Evolutionary conservation across 306 rosid species (phyloP), one percentile per base, ranked within the genome.

Genomic region (Leucaena leucocephala): DNA sequence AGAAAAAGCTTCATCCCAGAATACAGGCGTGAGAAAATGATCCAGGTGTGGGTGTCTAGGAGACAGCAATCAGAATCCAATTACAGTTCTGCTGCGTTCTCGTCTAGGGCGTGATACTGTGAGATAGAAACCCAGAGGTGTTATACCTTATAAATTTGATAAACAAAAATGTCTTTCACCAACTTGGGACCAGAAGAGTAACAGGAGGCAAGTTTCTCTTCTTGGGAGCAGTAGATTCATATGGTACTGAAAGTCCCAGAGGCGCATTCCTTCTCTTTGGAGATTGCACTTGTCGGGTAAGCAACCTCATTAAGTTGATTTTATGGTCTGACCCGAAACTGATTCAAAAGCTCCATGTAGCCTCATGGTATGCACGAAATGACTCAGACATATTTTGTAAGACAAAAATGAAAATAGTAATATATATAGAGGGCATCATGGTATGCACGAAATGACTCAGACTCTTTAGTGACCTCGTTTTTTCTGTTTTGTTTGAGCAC

Each of bases 1-100:
- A 83, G 83, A 94, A 87, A 87, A 81, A 88, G 86, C 40, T 91
- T 84, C 50, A 79, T 81, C 9, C 98, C 97, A 54, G 97, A 94
- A 76, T 91, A 94, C 13, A 90, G 79, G 79, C 91, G 92, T 13
- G 97, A 92, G 78, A 72, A 86, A 84, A 87, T 90, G 87, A 83
- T 94, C 74, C 86, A 87, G 86, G 87, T 89, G 40, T 92, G 98
- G 98, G 9, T 92, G 77, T 86, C 93, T 57, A 89, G 90, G 75
- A 90, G 72, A 85, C 81, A 87, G 64, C 55, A 43, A 62, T 57
- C 77, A 45, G 75, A 84, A 69, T 10, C 79, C 76, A 58, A 77
- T 59, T 70, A 58, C 76, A 52, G 78, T 71, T 81, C 66, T 78
- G 58, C 77, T 80, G 54, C 42, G 71, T 52, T 81, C 75, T 66